These are phyloP conservation scores for Paracorniculantispora psalliotae DNA, from an alignment of 2,329 filamentous ascomycete species.

Conservation along the genomic window DNA sequence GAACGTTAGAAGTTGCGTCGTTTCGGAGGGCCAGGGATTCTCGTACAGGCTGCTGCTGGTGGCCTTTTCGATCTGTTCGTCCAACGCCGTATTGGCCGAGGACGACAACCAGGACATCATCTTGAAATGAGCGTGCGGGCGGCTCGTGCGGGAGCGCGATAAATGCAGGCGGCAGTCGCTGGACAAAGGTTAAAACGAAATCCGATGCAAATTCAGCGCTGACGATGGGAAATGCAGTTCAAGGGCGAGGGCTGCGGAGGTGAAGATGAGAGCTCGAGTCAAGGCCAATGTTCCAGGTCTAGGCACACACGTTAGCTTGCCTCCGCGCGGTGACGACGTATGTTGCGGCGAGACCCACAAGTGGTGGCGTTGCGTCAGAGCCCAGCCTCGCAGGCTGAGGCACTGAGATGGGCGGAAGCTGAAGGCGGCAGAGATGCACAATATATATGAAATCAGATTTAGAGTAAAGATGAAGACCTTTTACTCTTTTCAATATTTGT, in stretches of 20 bases:
- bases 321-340: conserved; percentile 14
- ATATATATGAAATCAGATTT: too few relatives aligned
- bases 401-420: background rate
- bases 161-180: background rate
- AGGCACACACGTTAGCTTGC: conserved; percentile 9
- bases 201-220: background rate
- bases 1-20: background rate
- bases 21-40: background rate
- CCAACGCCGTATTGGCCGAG: conserved; percentile 81
- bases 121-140: conserved; percentile 1
- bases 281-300: conserved; percentile 8
- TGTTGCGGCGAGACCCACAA: conserved; percentile 11
- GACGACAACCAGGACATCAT: conserved; percentile 97
- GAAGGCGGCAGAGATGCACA: background rate
- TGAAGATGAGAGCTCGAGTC: conserved; percentile 7
- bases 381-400: background rate
- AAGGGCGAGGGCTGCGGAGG: background rate
- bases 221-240: conserved; percentile 6
- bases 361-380: conserved; percentile 10
- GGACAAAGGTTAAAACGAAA: background rate
- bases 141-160: background rate
- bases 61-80: conserved; percentile 94
- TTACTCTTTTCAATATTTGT: too few relatives aligned
- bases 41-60: conserved; percentile 87
- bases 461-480: too few relatives aligned